Evolutionary conservation across 768 basidiomycete species (phyloP), one percentile per base, ranked within the genome.

Genomic region (Pseudohyphozyma bogoriensis): DNA sequence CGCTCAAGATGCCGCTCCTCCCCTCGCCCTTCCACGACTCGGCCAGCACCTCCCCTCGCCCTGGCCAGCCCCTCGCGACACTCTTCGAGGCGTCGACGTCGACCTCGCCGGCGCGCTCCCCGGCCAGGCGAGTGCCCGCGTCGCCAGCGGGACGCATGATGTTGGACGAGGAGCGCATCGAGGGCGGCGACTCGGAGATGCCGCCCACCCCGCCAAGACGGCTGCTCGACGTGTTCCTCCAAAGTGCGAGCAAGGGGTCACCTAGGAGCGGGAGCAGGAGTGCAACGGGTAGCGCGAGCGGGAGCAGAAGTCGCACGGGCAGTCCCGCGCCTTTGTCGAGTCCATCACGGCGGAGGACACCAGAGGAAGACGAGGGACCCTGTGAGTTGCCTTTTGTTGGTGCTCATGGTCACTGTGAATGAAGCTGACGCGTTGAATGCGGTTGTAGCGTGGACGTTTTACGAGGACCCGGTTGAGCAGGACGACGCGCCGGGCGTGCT

Each of bases 371-470:
- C 13, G 13, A 35, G 1, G 1, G 22, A 4, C 54, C 53, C 0
- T 24, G 57, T 55, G 24, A 37, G 52, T 47, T 10, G 7, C 29
- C 2, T 20, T 15, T 20, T 47, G 0, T 11, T 15, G 36, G 26
- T 22, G 11, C 13, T 32, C 28, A 20, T n/a, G n/a, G n/a, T n/a
- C n/a, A n/a, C n/a, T n/a, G n/a, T n/a, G n/a, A n/a, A n/a, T n/a
- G n/a, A n/a, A n/a, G n/a, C n/a, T n/a, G n/a, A n/a, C n/a, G n/a
- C n/a, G n/a, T n/a, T n/a, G n/a, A n/a, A n/a, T n/a, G n/a, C n/a
- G n/a, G n/a, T n/a, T n/a, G 6, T 39, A 64, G 63, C 51, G 24
- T 64, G 58, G 58, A 10, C 51, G 3, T 60, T 64, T 39, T 64
- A 49, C 39, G 40, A 59, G 9, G 63, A 64, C 50, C 33, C 37